These are phyloP conservation scores for Curvularia eragrostidis DNA, from an alignment of 2,329 filamentous ascomycete genomes.

Conservation along the genomic window DNA sequence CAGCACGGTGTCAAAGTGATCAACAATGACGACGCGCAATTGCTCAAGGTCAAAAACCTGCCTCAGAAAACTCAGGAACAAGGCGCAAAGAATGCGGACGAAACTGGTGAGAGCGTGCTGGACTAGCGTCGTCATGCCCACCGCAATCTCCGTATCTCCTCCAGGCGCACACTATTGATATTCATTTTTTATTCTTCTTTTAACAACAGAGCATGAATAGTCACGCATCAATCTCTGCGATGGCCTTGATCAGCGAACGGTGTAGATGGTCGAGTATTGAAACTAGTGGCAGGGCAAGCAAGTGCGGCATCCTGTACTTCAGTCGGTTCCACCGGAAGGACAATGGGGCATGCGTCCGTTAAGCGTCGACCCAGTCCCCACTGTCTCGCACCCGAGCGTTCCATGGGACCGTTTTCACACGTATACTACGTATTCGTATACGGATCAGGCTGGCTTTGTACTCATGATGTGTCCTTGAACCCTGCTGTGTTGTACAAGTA, in stretches of 20 bases:
- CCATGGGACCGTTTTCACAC: slow-evolving; percentile 5
- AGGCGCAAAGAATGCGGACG: not conserved
- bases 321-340: slow-evolving; percentile 8
- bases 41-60: slow-evolving; percentile 56
- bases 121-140: slow-evolving; percentile 5
- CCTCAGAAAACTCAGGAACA: slow-evolving; percentile 11
- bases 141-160: not conserved
- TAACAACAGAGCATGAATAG: not conserved
- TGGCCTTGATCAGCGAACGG: not conserved
- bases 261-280: not conserved
- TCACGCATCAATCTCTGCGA: not conserved
- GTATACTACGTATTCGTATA: not conserved
- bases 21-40: slow-evolving; percentile 61
- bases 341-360: not conserved
- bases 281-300: not conserved
- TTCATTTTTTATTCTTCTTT: not conserved
- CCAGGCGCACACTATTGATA: not conserved
- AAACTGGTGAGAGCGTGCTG: slow-evolving; percentile 9
- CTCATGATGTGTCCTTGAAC: slow-evolving; percentile 1
- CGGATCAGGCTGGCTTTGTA: not conserved
- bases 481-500: slow-evolving; percentile 23
- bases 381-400: slow-evolving; percentile 4
- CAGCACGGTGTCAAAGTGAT: slow-evolving; percentile 69
- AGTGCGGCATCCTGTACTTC: not conserved
- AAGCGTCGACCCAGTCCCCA: slow-evolving; percentile 4